phyloP scores from a whole-genome alignment of 345 rosid species.

The Hibiscus tridactylites region DNA sequence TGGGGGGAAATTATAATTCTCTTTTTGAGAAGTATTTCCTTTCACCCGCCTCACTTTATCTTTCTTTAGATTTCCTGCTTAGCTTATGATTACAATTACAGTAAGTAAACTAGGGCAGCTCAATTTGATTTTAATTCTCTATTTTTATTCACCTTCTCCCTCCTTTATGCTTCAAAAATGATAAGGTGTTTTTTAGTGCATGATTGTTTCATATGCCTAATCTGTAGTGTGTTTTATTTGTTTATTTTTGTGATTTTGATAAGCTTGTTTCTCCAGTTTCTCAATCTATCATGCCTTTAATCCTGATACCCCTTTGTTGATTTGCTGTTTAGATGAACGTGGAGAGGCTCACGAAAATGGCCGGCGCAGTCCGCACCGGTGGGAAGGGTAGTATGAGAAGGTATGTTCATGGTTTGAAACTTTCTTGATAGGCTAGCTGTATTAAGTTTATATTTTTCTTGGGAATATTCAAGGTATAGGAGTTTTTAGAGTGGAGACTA shows the following conservation, averaged over 20 bases:
- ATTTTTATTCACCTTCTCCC: no score
- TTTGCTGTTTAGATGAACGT: slow-evolving; percentile 46
- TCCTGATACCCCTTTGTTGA: not conserved
- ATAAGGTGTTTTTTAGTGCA: not conserved
- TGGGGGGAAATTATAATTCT: not conserved
- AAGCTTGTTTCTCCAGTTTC: not conserved
- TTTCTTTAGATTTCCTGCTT: no score
- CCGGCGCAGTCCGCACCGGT: slow-evolving; percentile 89
- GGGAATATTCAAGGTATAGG: not conserved
- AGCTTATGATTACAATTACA: no score
- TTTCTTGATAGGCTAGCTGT: not conserved
- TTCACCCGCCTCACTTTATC: no score
- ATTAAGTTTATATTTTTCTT: not conserved
- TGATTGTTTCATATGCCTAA: not conserved
- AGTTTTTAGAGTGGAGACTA: not conserved
- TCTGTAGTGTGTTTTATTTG: not conserved
- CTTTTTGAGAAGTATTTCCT: no score
- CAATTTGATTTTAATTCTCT: no score
- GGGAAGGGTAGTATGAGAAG: slow-evolving; percentile 93
- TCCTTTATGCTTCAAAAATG: no score
- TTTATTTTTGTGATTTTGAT: not conserved
- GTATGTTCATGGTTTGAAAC: slow-evolving; percentile 17
- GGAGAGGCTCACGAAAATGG: slow-evolving; percentile 92
- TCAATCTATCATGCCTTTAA: not conserved
- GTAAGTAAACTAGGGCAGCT: no score